phyloP scores from a whole-genome alignment of 148 eudicot genomes.

The Fagopyrum tataricum region DNA sequence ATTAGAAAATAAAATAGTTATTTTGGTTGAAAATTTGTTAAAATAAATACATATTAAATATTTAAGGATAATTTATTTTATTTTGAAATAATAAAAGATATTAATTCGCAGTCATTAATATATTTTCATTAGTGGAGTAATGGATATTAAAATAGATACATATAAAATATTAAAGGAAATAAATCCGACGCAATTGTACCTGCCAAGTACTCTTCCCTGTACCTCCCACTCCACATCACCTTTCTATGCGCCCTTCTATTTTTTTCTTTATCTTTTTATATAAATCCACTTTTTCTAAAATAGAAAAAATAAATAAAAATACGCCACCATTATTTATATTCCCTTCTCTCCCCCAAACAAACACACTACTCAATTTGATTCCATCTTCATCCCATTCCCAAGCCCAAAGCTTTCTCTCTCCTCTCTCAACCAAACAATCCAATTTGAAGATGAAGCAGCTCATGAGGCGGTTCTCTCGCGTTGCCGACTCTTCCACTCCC shows the following conservation, averaged over 20 bases:
- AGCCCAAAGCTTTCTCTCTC: slow-evolving; percentile 6
- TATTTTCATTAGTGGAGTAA: no score
- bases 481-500: slow-evolving; percentile 48
- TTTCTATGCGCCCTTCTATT: background rate
- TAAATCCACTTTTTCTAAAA: background rate
- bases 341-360: background rate
- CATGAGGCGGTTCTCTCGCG: slow-evolving; percentile 52
- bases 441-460: slow-evolving; percentile 49
- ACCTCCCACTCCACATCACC: slow-evolving; percentile 12
- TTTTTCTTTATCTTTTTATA: background rate
- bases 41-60: no score
- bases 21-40: no score
- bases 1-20: no score
- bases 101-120: no score
- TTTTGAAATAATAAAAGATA: no score
- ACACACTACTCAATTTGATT: background rate
- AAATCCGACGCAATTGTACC: slow-evolving; percentile 12
- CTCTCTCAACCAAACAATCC: background rate
- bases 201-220: slow-evolving; percentile 12
- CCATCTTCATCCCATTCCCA: background rate
- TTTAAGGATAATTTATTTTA: no score
- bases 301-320: background rate
- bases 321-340: background rate
- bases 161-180: background rate
- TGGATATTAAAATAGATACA: background rate